Conservation (phyloP, 2,329 filamentous ascomycete species). For the Stachybotrys elegans region DNA sequence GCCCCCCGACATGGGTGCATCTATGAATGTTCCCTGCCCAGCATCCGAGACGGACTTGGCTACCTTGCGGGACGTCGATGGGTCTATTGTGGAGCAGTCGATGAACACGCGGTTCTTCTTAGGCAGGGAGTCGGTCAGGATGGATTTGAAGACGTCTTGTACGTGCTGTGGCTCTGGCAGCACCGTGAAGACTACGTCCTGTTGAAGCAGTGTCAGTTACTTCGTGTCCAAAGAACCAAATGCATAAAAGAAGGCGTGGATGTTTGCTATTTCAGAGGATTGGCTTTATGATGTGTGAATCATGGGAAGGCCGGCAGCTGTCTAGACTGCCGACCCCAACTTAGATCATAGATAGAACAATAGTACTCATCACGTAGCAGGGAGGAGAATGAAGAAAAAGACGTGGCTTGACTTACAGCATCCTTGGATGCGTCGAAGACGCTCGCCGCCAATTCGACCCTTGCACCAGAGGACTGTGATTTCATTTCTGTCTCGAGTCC, state of each 20-base stretch:
- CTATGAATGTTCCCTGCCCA: conserved; percentile 73
- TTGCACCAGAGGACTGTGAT: conserved; percentile 38
- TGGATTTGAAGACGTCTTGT: conserved; percentile 71
- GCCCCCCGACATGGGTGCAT: conserved; percentile 95
- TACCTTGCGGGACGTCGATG: conserved; percentile 73
- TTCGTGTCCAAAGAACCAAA: conserved; percentile 10
- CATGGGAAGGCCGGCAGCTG: conserved; percentile 48
- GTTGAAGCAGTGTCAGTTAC: conserved; percentile 4
- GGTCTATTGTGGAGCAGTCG: conserved; percentile 95
- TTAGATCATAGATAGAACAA: conserved; percentile 63
- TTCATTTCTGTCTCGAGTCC: conserved; percentile 44
- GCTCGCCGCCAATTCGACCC: conserved; percentile 37
- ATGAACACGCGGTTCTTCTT: conserved; percentile 73
- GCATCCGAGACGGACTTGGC: conserved; percentile 62
- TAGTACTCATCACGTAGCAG: conserved; percentile 15
- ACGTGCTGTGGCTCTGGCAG: conserved; percentile 88
- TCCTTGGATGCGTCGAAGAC: conserved; percentile 45
- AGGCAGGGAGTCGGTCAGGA: conserved; percentile 54
- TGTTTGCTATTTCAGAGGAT: conserved; percentile 35
- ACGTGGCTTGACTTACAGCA: conserved; percentile 37
- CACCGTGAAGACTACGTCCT: conserved; percentile 86
- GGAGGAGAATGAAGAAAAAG: neutral
- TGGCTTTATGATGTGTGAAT: conserved; percentile 65
- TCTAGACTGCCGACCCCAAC: conserved; percentile 50
- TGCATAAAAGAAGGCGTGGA: neutral